phyloP scores from a whole-genome alignment of 1,284 basidiomycete species.

The Rhodotorula sp. region DNA sequence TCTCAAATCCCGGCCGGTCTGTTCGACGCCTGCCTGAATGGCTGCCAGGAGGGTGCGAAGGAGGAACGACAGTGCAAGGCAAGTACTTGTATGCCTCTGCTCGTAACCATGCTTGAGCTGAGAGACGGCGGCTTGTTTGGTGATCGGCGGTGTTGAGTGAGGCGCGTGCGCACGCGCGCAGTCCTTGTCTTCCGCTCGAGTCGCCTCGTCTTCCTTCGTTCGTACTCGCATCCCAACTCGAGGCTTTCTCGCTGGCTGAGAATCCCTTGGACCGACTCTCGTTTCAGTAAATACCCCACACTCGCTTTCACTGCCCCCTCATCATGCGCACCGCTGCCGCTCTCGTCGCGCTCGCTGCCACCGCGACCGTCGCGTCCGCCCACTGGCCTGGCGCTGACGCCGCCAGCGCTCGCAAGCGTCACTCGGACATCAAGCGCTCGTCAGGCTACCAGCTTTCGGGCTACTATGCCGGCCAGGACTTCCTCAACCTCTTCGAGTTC shows the following conservation, averaged over 20 bases:
- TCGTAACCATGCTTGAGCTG: too few species aligned
- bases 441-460: conserved; percentile 8
- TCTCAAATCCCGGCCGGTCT: too few species aligned
- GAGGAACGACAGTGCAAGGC: too few species aligned
- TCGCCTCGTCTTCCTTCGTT: not conserved
- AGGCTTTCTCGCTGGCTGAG: not conserved
- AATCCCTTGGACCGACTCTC: not conserved
- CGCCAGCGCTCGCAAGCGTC: not conserved
- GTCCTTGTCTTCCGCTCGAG: not conserved
- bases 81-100: too few species aligned
- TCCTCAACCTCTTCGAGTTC: conserved; percentile 21
- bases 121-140: not conserved
- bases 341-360: conserved; percentile 1
- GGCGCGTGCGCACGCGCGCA: not conserved
- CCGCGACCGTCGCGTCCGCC: not conserved
- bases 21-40: too few species aligned
- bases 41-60: too few species aligned
- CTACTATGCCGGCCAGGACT: conserved; percentile 11
- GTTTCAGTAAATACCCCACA: not conserved
- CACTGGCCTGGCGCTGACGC: not conserved
- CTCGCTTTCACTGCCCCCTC: not conserved
- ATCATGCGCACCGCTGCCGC: not conserved
- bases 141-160: not conserved
- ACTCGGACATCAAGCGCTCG: conserved; percentile 11
- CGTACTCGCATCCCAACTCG: not conserved